Conservation (phyloP, 192 early-diverging fungal genomes). For the Dimargaris xerosporica region DNA sequence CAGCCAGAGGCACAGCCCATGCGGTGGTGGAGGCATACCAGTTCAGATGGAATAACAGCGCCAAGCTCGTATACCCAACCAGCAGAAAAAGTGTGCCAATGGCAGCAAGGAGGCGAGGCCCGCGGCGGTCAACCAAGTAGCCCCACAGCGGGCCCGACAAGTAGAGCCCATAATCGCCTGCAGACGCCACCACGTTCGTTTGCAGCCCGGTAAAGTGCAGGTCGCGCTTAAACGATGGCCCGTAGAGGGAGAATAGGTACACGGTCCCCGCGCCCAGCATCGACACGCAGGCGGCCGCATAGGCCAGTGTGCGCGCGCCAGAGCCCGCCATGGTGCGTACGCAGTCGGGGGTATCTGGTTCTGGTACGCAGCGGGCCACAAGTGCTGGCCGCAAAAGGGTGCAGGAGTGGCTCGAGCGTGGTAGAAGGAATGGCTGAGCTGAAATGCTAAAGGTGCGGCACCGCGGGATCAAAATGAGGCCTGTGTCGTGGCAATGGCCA, state of each 20-base stretch:
- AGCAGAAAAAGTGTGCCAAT: constrained; percentile 21
- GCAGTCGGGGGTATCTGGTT: too few relatives aligned
- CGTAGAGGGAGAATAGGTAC: constrained; percentile 49
- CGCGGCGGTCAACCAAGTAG: constrained; percentile 26
- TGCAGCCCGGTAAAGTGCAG: constrained; percentile 42
- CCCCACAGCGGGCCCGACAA: constrained; percentile 44
- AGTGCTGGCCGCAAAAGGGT: too few relatives aligned
- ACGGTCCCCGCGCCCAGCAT: constrained; percentile 42
- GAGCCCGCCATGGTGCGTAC: too few relatives aligned
- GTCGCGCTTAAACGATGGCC: constrained; percentile 28
- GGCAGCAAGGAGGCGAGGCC: constrained; percentile 21
- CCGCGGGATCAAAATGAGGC: too few relatives aligned
- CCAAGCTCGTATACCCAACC: constrained; percentile 23
- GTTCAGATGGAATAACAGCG: constrained; percentile 18
- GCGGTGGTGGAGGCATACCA: constrained; percentile 9
- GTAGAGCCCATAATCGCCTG: constrained; percentile 50
- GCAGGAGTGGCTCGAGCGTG: too few relatives aligned
- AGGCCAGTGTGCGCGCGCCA: constrained; percentile 32
- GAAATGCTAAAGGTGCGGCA: too few relatives aligned
- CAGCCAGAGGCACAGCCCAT: constrained; percentile 25
- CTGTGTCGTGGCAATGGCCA: too few relatives aligned
- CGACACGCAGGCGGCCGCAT: constrained; percentile 24
- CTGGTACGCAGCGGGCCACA: too few relatives aligned
- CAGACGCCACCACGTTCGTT: constrained; percentile 42
- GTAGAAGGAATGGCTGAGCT: too few relatives aligned